Conservation (phyloP, 2,329 filamentous ascomycete species). For the Parascedosporium putredinis region DNA sequence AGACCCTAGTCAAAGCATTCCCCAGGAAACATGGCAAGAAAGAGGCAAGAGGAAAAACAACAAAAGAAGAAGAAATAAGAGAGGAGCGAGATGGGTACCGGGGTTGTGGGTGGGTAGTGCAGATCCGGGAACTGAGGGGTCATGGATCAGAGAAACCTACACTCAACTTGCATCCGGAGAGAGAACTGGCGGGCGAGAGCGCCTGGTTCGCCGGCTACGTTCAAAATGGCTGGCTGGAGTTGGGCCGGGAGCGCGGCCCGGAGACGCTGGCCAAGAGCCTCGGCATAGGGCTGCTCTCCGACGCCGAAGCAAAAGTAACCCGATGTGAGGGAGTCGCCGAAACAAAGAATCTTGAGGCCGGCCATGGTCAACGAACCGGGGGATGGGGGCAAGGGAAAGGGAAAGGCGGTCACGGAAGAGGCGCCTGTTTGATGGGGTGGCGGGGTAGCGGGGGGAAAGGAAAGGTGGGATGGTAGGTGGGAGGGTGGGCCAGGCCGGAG, state of each 20-base stretch:
- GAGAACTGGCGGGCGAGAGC: slow-evolving; percentile 34
- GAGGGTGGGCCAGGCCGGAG: too few relatives aligned
- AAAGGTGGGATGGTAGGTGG: too few relatives aligned
- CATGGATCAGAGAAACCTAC: slow-evolving; percentile 19
- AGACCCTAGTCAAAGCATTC: too few relatives aligned
- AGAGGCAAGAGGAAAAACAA: neutral
- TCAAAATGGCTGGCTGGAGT: slow-evolving; percentile 29
- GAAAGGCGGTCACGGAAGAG: neutral
- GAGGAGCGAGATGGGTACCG: too few relatives aligned
- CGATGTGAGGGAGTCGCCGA: slow-evolving; percentile 54
- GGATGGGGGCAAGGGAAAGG: neutral
- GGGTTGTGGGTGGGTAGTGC: too few relatives aligned
- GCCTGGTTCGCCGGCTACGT: slow-evolving; percentile 40
- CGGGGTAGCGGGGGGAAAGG: too few relatives aligned
- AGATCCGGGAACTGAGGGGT: too few relatives aligned
- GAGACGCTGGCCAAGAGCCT: slow-evolving; percentile 35
- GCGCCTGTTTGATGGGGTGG: neutral
- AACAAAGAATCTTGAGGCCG: slow-evolving; percentile 47
- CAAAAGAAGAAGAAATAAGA: neutral
- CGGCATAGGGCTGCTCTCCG: slow-evolving; percentile 41
- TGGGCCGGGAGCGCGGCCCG: slow-evolving; percentile 32
- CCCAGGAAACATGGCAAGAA: neutral
- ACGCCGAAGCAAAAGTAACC: slow-evolving; percentile 37
- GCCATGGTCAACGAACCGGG: neutral
- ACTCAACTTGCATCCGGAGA: slow-evolving; percentile 22